Evolutionary conservation across 2,329 filamentous ascomycete species (phyloP).

Genomic region (Esteya vermicola): DNA sequence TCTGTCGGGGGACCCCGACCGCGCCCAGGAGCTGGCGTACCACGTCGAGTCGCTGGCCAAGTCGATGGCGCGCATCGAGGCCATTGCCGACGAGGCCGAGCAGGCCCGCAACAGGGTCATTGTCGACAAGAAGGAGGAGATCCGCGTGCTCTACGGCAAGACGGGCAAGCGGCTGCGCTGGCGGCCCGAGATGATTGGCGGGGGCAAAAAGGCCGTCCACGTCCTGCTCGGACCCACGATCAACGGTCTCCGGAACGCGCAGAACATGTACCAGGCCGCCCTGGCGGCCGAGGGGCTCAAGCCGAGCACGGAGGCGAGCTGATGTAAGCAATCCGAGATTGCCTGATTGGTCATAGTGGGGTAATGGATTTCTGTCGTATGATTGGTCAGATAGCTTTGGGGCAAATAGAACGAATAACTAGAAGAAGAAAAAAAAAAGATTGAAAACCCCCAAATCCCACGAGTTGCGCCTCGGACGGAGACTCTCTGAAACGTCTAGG

Average conservation of each 20-base stretch:
- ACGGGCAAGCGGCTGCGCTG: slow-evolving; percentile 63
- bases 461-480: no score
- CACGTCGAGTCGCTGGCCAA: slow-evolving; percentile 69
- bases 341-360: no score
- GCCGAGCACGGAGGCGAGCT: slow-evolving; percentile 9
- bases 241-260: slow-evolving; percentile 54
- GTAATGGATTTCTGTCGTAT: no score
- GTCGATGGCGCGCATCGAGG: slow-evolving; percentile 64
- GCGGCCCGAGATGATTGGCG: slow-evolving; percentile 53
- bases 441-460: no score
- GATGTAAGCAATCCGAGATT: no score
- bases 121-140: slow-evolving; percentile 52
- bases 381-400: no score
- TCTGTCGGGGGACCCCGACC: slow-evolving; percentile 70
- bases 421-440: no score
- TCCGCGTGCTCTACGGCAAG: slow-evolving; percentile 53
- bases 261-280: slow-evolving; percentile 16
- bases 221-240: slow-evolving; percentile 64
- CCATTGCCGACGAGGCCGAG: slow-evolving; percentile 70
- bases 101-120: slow-evolving; percentile 54
- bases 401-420: no score
- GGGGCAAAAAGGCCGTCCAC: slow-evolving; percentile 62
- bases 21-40: slow-evolving; percentile 66
- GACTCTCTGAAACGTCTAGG: no score
- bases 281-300: slow-evolving; percentile 11